Conservation (phyloP, 2,329 filamentous ascomycete genomes). For the Mycocentrospora acerina region DNA sequence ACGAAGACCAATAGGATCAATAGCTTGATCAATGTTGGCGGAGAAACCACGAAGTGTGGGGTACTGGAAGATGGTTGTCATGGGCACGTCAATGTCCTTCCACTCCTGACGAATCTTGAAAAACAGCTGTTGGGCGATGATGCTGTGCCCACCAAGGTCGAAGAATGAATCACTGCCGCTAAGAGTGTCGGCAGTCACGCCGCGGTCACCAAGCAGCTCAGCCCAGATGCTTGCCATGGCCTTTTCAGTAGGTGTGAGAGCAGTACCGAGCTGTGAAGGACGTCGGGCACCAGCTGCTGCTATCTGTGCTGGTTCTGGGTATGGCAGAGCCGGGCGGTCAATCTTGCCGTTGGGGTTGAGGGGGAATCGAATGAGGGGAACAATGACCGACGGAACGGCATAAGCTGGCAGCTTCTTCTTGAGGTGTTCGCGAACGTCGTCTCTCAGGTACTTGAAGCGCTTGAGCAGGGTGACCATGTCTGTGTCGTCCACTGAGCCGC, state of each 20-base stretch:
- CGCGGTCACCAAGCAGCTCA: conserved; percentile 61
- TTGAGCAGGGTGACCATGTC: conserved; percentile 58
- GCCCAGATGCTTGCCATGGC: conserved; percentile 73
- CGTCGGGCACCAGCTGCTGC: conserved; percentile 57
- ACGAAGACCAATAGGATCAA: conserved; percentile 52
- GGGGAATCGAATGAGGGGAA: conserved; percentile 71
- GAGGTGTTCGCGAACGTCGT: conserved; percentile 66
- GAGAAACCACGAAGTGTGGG: conserved; percentile 63
- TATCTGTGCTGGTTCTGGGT: conserved; percentile 72
- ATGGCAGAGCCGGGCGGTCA: conserved; percentile 76
- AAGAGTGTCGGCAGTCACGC: conserved; percentile 67
- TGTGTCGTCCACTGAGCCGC: conserved; percentile 43
- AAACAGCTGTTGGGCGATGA: conserved; percentile 79
- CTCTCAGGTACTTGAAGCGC: conserved; percentile 62
- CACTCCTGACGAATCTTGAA: conserved; percentile 66
- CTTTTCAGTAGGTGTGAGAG: conserved; percentile 61
- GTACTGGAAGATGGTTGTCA: conserved; percentile 69
- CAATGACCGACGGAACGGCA: conserved; percentile 73
- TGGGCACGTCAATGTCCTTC: conserved; percentile 65
- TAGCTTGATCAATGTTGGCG: conserved; percentile 52
- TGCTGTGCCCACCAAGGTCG: conserved; percentile 76
- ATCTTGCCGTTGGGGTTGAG: conserved; percentile 69
- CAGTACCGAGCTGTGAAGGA: conserved; percentile 46
- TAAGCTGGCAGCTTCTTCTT: conserved; percentile 72
- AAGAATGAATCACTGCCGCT: conserved; percentile 69